These are phyloP conservation scores for Oryza glaberrima DNA, from an alignment of 176 grass and related monocot genomes.

Conservation along the genomic window DNA sequence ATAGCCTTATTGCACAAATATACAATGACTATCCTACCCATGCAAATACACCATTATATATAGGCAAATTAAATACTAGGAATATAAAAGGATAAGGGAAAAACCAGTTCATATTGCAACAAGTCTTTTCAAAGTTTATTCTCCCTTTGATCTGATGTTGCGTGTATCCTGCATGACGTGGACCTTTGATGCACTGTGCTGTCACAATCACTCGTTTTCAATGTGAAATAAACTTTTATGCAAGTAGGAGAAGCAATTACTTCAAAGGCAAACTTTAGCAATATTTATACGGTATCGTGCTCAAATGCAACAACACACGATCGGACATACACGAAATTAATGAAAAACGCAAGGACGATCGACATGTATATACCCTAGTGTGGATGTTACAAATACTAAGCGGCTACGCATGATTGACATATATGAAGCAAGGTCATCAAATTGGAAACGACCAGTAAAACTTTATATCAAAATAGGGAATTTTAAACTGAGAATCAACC, in stretches of 20 bases:
- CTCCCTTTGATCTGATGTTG: slow-evolving; percentile 45
- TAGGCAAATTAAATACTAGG: background rate
- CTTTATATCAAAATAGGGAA: background rate
- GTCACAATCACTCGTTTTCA: slow-evolving; percentile 43
- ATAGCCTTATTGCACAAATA: background rate
- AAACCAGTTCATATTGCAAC: slow-evolving; percentile 21
- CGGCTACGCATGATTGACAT: background rate
- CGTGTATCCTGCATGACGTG: slow-evolving; percentile 52
- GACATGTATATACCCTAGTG: background rate
- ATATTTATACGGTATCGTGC: slow-evolving; percentile 32
- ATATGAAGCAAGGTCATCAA: slow-evolving; percentile 27
- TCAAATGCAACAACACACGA: slow-evolving; percentile 29
- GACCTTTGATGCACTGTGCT: slow-evolving; percentile 38
- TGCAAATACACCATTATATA: background rate
- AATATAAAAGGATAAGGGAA: background rate
- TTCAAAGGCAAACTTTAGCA: slow-evolving; percentile 48
- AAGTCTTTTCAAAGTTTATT: slow-evolving; percentile 26
- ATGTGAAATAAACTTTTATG: slow-evolving; percentile 35
- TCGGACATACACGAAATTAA: background rate
- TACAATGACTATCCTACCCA: background rate
- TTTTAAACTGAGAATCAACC: slow-evolving; percentile 4
- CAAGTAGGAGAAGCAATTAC: slow-evolving; percentile 57
- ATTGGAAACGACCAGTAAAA: slow-evolving; percentile 35
- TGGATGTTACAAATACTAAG: background rate
- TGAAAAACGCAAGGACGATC: background rate